phyloP scores from a whole-genome alignment of 2,329 filamentous ascomycete genomes.

The Ceratocystis lukuohia region DNA sequence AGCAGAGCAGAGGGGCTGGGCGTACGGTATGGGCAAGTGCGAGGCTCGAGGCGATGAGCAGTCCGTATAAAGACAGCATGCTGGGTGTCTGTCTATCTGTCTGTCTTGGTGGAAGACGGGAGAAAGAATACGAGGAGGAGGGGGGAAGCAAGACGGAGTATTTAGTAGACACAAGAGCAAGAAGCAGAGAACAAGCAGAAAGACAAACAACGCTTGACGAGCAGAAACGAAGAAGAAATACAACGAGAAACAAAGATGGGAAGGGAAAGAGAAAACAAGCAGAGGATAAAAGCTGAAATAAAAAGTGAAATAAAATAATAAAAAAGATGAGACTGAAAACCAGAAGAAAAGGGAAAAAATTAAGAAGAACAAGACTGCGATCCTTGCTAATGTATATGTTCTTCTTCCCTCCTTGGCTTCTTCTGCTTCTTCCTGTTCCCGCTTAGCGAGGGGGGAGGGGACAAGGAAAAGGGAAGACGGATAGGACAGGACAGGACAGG shows the following conservation, averaged over 20 bases:
- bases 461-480: neutral
- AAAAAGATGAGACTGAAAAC: conserved; percentile 1
- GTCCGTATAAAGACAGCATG: neutral
- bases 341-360: neutral
- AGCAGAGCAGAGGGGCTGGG: neutral
- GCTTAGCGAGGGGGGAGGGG: neutral
- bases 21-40: conserved; percentile 12
- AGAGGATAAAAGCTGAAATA: neutral
- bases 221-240: neutral
- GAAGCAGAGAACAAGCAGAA: conserved; percentile 1
- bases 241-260: neutral
- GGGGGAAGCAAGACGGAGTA: neutral
- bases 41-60: conserved; percentile 1
- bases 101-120: neutral
- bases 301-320: neutral
- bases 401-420: neutral
- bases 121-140: neutral
- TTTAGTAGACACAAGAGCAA: conserved; percentile 3
- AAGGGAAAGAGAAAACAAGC: neutral
- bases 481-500: neutral
- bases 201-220: conserved; percentile 6
- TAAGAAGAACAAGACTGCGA: conserved; percentile 5
- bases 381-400: neutral
- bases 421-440: neutral
- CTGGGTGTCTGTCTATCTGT: neutral